Evolutionary conservation across 2,329 filamentous ascomycete species (phyloP), one percentile per base, ranked within the genome.

Genomic region (Lojkania enalia): DNA sequence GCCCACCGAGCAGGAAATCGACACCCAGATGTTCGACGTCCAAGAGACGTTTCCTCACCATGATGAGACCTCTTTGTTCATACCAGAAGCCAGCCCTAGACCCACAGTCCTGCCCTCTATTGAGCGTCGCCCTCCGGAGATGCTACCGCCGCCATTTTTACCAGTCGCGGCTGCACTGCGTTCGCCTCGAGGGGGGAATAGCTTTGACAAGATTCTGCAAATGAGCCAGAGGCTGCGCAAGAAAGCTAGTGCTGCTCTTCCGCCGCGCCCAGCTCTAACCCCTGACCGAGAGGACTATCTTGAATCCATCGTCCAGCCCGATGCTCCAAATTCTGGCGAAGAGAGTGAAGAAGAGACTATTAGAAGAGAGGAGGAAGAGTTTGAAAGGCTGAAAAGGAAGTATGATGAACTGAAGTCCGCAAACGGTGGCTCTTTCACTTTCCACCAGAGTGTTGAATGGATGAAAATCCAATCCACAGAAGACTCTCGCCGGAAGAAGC

Each of bases 381-480:
- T 50, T 20, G 7, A 55, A 20, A 43, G 47, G 20, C 46, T 57
- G 27, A 58, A 63, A 42, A 45, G 30, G 0, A 16, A 58, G 13
- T 69, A 54, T 23, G 52, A 66, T 1, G 36, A 48, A 0, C 27
- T 64, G 3, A 58, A 36, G 33, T 35, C 9, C 6, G 53, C 51
- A 18, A 52, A 53, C 25, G 42, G 41, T 12, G 59, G 63, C 6
- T 35, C 20, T 2, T 49, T 66, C 0, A 32, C 35, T 1, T 64
- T 69, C 39, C 29, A 31, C 5, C 45, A 65, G 20, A 58, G 69
- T 2, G 32, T 69, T 19, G 58, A 59, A 15, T 69, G 59, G 62
- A 50, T 63, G 49, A 58, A 46, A 39, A 54, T 68, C 11, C 18
- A 41, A 31, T 38, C 30, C 3, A 52, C 35, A 0, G 61, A 70